phyloP scores from a whole-genome alignment of 805 yeast genomes.

The Ogataea salicorniae region DNA sequence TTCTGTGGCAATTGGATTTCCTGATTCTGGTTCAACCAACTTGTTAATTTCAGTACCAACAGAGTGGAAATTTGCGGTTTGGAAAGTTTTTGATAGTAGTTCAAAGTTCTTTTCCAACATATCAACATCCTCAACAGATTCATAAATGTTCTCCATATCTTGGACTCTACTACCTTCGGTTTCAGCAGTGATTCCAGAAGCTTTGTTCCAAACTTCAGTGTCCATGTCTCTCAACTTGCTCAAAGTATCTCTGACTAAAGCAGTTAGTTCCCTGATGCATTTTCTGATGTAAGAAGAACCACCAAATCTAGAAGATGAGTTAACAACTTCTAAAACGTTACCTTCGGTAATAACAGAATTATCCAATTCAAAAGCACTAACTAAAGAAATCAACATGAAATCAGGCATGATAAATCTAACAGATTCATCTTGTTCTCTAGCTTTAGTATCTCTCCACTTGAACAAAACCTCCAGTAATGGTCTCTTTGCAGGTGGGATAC shows the following conservation, averaged over 20 bases:
- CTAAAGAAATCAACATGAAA: constrained; percentile 61
- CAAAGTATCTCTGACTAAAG: constrained; percentile 43
- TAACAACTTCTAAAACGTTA: constrained; percentile 44
- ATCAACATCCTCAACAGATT: constrained; percentile 20
- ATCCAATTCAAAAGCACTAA: constrained; percentile 19
- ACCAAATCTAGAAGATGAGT: constrained; percentile 43
- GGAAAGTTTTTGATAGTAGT: constrained; percentile 8
- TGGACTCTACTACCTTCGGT: constrained; percentile 18
- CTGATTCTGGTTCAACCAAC: not conserved
- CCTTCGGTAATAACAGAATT: constrained; percentile 54
- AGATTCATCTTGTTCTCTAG: constrained; percentile 79
- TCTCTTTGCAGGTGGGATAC: constrained; percentile 49
- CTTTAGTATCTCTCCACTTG: constrained; percentile 78
- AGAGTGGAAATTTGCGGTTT: not conserved
- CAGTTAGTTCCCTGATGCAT: constrained; percentile 53
- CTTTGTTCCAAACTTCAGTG: constrained; percentile 29
- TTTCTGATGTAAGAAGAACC: constrained; percentile 39
- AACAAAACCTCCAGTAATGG: constrained; percentile 57
- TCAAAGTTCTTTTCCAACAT: constrained; percentile 19
- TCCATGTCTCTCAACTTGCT: constrained; percentile 33
- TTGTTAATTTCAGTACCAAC: not conserved
- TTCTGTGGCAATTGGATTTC: not conserved
- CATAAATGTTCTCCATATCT: constrained; percentile 13
- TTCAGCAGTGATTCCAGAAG: constrained; percentile 19
- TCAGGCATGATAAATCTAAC: constrained; percentile 80